These are phyloP conservation scores for Kodamaea kaohsiungensis DNA, from an alignment of 805 yeast species.

Conservation along the genomic window DNA sequence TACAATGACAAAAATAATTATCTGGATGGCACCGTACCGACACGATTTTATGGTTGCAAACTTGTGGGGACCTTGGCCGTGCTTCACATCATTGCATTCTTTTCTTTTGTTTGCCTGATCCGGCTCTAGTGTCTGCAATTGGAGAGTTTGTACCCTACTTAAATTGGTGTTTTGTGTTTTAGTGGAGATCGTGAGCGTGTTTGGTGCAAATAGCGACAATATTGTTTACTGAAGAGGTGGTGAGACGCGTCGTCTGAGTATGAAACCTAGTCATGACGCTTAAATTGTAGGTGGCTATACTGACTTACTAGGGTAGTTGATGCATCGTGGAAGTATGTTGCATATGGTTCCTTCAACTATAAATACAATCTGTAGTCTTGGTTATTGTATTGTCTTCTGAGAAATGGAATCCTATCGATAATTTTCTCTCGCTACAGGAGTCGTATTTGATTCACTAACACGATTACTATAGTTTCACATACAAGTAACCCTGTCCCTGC, in stretches of 20 bases:
- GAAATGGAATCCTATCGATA: not conserved
- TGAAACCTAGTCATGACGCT: not conserved
- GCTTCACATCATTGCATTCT: not conserved
- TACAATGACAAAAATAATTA: not conserved
- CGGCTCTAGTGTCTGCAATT: not conserved
- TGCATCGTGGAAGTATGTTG: not conserved
- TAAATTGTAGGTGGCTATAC: too few relatives aligned
- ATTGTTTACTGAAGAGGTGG: not conserved
- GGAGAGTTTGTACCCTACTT: not conserved
- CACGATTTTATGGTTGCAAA: not conserved
- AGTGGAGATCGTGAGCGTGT: not conserved
- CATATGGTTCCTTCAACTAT: not conserved
- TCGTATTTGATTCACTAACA: not conserved
- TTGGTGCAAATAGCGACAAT: not conserved
- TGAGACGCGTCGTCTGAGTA: not conserved
- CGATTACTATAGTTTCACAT: not conserved
- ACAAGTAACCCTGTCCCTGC: not conserved
- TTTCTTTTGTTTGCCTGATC: not conserved
- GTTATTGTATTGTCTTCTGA: not conserved
- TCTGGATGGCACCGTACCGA: not conserved
- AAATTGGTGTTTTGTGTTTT: not conserved
- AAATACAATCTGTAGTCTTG: not conserved
- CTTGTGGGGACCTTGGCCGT: not conserved
- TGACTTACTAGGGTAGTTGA: not conserved
- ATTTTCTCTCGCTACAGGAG: not conserved